Conservation (phyloP, 2,329 filamentous ascomycete genomes). For the Fusarium ramigenum region DNA sequence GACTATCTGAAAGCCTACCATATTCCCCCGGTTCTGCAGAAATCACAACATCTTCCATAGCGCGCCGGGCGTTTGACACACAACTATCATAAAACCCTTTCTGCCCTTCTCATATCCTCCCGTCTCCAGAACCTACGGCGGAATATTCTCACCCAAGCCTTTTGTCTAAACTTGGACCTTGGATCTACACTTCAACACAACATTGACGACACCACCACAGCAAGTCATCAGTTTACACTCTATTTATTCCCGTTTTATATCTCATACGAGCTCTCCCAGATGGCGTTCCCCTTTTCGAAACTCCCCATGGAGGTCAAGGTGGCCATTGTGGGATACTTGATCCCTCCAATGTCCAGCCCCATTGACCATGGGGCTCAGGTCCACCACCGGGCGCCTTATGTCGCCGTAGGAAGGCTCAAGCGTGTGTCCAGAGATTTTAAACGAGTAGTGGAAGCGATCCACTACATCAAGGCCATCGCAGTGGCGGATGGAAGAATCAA, state of each 20-base stretch:
- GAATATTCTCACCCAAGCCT: neutral
- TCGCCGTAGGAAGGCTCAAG: neutral
- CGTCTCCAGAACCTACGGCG: too few relatives aligned
- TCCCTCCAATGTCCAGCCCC: neutral
- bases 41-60: neutral
- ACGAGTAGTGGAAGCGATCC: neutral
- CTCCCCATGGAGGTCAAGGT: neutral
- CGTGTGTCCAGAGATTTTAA: neutral
- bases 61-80: neutral
- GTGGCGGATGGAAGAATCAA: neutral
- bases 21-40: neutral
- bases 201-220: accelerated
- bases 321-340: neutral
- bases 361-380: too few relatives aligned
- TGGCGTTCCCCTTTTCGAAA: neutral
- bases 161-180: neutral
- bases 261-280: neutral
- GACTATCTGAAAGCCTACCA: neutral
- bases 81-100: neutral
- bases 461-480: neutral
- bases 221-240: too few relatives aligned
- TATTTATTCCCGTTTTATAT: accelerated
- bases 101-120: neutral
- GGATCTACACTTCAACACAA: neutral
- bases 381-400: too few relatives aligned